Percentiles rank a stretch among this genome's conserved stretches.
Conservation (phyloP, 306 rosid species). For the Vigna mungo region DNA sequence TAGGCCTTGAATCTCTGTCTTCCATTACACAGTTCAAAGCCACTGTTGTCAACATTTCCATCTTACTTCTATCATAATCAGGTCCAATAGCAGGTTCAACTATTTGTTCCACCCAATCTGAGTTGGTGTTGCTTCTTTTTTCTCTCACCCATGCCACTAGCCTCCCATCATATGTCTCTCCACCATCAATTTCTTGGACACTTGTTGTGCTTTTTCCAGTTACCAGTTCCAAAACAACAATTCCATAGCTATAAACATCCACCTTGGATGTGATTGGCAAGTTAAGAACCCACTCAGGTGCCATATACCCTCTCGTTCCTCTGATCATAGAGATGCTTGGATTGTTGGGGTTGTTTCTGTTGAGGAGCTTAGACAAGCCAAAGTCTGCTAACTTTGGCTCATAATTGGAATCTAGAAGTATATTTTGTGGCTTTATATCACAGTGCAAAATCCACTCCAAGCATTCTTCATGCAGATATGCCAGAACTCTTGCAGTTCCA, state of each 20-base stretch:
- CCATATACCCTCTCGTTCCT: conserved; percentile 49
- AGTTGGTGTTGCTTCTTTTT: neutral
- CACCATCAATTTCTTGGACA: conserved; percentile 21
- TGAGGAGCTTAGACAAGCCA: conserved; percentile 43
- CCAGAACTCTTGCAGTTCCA: conserved; percentile 42
- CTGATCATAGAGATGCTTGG: conserved; percentile 29
- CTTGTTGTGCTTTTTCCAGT: conserved; percentile 32
- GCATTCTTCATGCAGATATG: conserved; percentile 44
- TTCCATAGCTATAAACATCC: conserved; percentile 48
- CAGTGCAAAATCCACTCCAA: conserved; percentile 48
- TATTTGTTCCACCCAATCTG: conserved; percentile 43
- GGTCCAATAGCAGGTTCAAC: conserved; percentile 51
- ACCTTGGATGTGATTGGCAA: conserved; percentile 43
- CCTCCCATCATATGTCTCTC: conserved; percentile 24
- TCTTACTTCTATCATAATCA: conserved; percentile 36
- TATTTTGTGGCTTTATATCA: conserved; percentile 46
- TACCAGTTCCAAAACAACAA: conserved; percentile 43
- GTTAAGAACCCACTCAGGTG: conserved; percentile 44
- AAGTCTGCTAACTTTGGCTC: conserved; percentile 45
- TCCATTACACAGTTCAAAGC: conserved; percentile 59
- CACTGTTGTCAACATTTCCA: conserved; percentile 45
- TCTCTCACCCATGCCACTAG: conserved; percentile 53
- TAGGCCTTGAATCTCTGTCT: conserved; percentile 57
- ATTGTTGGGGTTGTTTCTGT: conserved; percentile 31
- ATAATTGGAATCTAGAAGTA: conserved; percentile 42